These are phyloP conservation scores for Mycena galopus DNA, from an alignment of 768 basidiomycete species.

Conservation along the genomic window DNA sequence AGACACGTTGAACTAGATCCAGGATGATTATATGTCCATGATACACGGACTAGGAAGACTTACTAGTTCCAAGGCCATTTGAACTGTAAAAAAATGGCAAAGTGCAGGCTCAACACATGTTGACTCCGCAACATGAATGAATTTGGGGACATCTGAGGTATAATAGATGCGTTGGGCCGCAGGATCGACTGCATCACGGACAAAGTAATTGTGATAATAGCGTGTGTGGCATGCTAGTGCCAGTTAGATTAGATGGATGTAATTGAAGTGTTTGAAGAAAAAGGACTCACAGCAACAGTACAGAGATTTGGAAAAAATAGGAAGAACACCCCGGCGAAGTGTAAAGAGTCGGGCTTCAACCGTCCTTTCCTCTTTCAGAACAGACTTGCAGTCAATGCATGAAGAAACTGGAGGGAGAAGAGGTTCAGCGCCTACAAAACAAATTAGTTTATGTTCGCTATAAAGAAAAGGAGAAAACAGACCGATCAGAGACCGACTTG, in stretches of 20 bases:
- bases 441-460: neutral
- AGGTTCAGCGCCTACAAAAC: neutral
- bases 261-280: neutral
- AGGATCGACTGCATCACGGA: neutral
- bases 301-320: neutral
- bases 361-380: neutral
- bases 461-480: neutral
- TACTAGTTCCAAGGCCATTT: neutral
- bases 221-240: neutral
- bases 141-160: neutral
- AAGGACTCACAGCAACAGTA: neutral
- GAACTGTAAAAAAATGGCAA: neutral
- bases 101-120: neutral
- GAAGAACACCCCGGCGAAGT: neutral
- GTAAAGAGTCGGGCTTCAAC: slow-evolving; percentile 8
- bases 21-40: no score
- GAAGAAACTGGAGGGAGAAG: neutral
- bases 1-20: neutral
- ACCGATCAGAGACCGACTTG: no score
- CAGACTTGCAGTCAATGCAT: neutral
- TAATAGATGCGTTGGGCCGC: neutral
- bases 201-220: neutral
- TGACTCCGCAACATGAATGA: neutral
- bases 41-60: no score
- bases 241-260: neutral